Conservation (phyloP, 305 asterid species). For the Rubia peregrina region DNA sequence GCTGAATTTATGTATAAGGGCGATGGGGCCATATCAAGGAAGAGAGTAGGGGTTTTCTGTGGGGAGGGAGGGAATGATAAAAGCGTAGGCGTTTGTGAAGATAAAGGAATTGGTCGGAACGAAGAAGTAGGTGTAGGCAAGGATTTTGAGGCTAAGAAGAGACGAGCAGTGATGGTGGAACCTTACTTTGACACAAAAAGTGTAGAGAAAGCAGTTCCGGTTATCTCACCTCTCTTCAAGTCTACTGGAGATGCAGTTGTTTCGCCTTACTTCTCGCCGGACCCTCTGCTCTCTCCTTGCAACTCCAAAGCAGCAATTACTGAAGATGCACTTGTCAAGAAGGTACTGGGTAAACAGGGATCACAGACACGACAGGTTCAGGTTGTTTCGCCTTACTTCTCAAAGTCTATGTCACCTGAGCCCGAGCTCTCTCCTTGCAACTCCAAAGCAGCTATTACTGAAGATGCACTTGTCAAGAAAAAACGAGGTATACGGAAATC, state of each 20-base stretch:
- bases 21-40: conserved; percentile 8
- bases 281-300: not conserved
- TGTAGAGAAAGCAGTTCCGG: not conserved
- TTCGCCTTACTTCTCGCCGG: conserved; percentile 21
- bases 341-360: not conserved
- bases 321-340: conserved; percentile 6
- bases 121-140: not conserved
- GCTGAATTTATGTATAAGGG: conserved; percentile 35
- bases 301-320: conserved; percentile 3
- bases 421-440: no score
- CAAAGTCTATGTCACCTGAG: no score
- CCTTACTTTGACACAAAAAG: not conserved
- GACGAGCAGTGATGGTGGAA: not conserved
- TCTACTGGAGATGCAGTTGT: conserved; percentile 8
- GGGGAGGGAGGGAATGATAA: conserved; percentile 9
- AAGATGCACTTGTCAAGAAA: no score
- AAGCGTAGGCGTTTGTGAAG: not conserved
- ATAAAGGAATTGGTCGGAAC: not conserved
- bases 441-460: no score
- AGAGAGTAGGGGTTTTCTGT: not conserved
- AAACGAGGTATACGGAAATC: no score
- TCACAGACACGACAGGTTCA: conserved; percentile 14
- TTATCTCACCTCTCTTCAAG: not conserved
- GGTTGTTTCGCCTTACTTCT: conserved; percentile 14
- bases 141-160: not conserved